These are phyloP conservation scores for Hyparrhenia diplandra DNA, from an alignment of 176 grass and related monocot species.

Conservation along the genomic window DNA sequence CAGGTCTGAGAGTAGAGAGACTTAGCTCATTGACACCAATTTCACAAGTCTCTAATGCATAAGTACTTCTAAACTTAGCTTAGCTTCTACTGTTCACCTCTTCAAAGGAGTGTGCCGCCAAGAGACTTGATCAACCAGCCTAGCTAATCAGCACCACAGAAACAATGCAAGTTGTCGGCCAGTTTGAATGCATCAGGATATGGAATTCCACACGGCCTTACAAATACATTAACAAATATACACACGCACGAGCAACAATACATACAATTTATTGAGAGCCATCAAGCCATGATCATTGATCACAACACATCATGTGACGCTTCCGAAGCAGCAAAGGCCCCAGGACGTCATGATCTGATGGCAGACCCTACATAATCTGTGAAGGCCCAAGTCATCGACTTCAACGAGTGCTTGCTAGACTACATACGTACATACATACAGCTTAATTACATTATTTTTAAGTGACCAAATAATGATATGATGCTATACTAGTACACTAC, in stretches of 20 bases:
- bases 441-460: no score
- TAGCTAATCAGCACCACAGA: no score
- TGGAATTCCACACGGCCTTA: not conserved
- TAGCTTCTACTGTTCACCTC: not conserved
- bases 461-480: no score
- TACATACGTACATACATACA: not conserved
- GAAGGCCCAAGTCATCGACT: no score
- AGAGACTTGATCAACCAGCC: no score
- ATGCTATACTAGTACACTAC: constrained; percentile 18
- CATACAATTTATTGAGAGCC: not conserved
- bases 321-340: not conserved
- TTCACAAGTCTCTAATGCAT: not conserved
- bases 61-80: not conserved
- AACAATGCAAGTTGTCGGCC: no score
- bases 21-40: no score
- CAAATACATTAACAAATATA: not conserved
- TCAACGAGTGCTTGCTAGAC: no score
- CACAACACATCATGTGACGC: not conserved
- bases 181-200: not conserved
- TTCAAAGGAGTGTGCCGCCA: not conserved
- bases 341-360: not conserved
- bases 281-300: not conserved
- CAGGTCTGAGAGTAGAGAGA: no score
- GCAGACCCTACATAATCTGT: not conserved
- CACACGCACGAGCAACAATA: not conserved